A percentile compares a stretch with the other conserved stretches of the same genome.
Evolutionary conservation across 441 rosid genomes (phyloP).

Genomic region (Flueggea neowawraea): DNA sequence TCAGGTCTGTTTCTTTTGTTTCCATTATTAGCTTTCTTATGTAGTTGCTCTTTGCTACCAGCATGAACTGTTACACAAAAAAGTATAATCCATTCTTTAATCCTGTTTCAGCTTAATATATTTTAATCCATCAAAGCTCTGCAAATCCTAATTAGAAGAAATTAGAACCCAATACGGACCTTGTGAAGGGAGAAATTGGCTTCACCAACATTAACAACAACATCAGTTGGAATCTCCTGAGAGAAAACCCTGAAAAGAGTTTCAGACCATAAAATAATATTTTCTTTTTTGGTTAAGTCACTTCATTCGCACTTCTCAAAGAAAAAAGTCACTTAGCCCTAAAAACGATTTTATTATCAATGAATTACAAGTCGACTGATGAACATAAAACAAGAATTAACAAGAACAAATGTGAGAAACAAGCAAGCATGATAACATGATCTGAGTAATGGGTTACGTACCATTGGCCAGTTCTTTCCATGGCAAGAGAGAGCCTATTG

Average conservation of each 20-base stretch:
- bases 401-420: too few relatives aligned
- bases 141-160: background rate
- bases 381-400: too few relatives aligned
- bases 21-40: slow-evolving; percentile 73
- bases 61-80: slow-evolving; percentile 54
- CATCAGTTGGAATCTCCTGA: slow-evolving; percentile 80
- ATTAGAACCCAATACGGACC: slow-evolving; percentile 25
- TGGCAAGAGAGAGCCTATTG: slow-evolving; percentile 47
- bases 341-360: too few relatives aligned
- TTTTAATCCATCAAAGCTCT: too few relatives aligned
- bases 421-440: too few relatives aligned
- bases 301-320: background rate
- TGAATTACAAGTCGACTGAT: too few relatives aligned
- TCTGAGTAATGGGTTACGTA: slow-evolving; percentile 11
- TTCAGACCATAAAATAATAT: background rate
- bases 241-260: slow-evolving; percentile 67
- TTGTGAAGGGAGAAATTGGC: slow-evolving; percentile 83
- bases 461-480: slow-evolving; percentile 95
- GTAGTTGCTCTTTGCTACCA: slow-evolving; percentile 85
- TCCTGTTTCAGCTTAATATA: too few relatives aligned
- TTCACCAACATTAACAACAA: slow-evolving; percentile 68
- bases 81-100: too few relatives aligned
- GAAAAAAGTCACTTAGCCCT: background rate
- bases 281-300: too few relatives aligned
- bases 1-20: slow-evolving; percentile 54